These are phyloP conservation scores for Thinopyrum elongatum DNA, from an alignment of 176 grass and related monocot genomes.

Conservation along the genomic window DNA sequence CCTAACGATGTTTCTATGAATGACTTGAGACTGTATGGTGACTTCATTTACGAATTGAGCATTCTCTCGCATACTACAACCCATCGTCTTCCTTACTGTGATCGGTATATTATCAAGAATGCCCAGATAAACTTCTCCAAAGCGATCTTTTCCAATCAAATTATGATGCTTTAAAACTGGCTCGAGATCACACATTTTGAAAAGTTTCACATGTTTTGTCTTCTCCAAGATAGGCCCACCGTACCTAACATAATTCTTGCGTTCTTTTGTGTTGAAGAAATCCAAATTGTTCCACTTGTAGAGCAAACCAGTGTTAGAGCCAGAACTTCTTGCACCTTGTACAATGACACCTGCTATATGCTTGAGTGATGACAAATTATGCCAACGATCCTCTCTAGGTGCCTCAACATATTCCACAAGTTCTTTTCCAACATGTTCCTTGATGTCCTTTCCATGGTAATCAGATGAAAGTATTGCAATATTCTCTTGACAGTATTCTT, in stretches of 20 bases:
- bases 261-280: neutral
- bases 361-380: no score
- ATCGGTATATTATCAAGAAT: neutral
- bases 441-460: neutral
- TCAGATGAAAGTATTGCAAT: neutral
- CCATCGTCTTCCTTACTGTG: neutral
- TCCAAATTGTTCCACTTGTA: neutral
- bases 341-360: neutral
- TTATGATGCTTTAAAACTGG: neutral
- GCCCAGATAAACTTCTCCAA: neutral
- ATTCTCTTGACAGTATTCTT: neutral
- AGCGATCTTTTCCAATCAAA: neutral
- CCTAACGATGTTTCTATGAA: neutral
- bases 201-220: neutral
- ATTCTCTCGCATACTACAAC: fast-evolving
- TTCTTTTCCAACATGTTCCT: neutral
- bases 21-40: neutral
- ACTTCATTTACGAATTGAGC: neutral
- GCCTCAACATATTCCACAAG: neutral
- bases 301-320: neutral
- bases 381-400: neutral
- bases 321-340: neutral
- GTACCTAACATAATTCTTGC: neutral
- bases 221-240: neutral
- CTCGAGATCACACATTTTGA: neutral